Evolutionary conservation across 805 yeast species (phyloP).

Genomic region (Wickerhamiella siamensis): DNA sequence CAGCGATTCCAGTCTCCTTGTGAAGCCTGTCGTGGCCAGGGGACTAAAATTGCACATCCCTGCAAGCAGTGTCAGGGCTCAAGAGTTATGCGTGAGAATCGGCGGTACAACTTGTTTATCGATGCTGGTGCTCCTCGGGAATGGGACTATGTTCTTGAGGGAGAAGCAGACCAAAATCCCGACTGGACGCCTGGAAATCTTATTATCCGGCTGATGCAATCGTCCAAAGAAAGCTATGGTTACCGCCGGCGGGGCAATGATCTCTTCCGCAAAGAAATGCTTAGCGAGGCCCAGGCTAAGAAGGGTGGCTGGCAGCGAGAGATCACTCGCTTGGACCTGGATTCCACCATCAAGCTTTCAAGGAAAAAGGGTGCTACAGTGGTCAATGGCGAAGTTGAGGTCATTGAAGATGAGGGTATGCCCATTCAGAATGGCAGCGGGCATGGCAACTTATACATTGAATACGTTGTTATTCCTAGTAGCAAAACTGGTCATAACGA

Average conservation of each 20-base stretch:
- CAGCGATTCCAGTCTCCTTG: slow-evolving; percentile 74
- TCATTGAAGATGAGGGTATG: slow-evolving; percentile 70
- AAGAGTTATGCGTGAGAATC: slow-evolving; percentile 41
- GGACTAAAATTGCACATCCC: slow-evolving; percentile 45
- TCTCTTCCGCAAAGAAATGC: slow-evolving; percentile 67
- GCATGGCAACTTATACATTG: slow-evolving; percentile 37
- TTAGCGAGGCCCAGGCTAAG: slow-evolving; percentile 57
- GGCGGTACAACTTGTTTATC: slow-evolving; percentile 47
- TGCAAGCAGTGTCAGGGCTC: slow-evolving; percentile 63
- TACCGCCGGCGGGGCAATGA: slow-evolving; percentile 65
- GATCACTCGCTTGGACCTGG: slow-evolving; percentile 52
- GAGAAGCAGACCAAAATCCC: slow-evolving; percentile 77
- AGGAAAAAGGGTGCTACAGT: slow-evolving; percentile 42
- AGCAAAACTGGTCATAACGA: slow-evolving; percentile 1
- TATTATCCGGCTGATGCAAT: slow-evolving; percentile 45
- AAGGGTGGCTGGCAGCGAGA: slow-evolving; percentile 68
- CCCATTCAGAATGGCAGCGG: slow-evolving; percentile 35
- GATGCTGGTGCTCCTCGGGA: slow-evolving; percentile 59
- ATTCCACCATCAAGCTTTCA: slow-evolving; percentile 33
- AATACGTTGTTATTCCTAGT: slow-evolving; percentile 26
- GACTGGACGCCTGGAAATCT: slow-evolving; percentile 75
- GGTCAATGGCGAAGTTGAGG: slow-evolving; percentile 56
- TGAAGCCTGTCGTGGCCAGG: slow-evolving; percentile 68
- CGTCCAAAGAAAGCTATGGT: slow-evolving; percentile 46
- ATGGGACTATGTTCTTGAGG: slow-evolving; percentile 42